Base-by-base conservation (phyloP, 2,329 filamentous ascomycete genomes). In the Aspergillus arachidicola region DNA sequence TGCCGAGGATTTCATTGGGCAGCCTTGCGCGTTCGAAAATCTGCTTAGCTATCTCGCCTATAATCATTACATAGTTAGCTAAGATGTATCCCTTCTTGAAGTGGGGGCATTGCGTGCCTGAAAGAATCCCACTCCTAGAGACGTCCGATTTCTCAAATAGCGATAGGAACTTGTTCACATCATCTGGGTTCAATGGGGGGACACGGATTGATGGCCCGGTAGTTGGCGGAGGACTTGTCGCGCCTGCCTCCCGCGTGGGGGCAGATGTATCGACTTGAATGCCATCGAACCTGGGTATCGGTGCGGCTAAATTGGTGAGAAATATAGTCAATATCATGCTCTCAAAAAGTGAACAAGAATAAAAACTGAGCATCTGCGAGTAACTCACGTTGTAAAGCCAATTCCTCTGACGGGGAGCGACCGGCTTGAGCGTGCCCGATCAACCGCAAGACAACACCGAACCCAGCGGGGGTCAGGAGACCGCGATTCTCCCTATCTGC, bases 401-500 rank as follows among this genome's bases (percentile, higher is more conserved):
- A 80, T 73, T 96, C 92, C 43, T 89, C 83, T 28, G 89, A 90
- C 6, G 94, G 94, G 72, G 93, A 88, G 77, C 91, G 88, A 72
- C 92, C 92, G 68, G 91, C 92, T 81, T 99, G 95, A 68, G 93
- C 94, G 81, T 98, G 95, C 64, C 93, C 95, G 76, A 99, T 98
- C 76, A 99, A 88, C 73, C 95, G 88, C 75, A 99, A 81, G 62
- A 96, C 95, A 76, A 97, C 87, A 65, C 94, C 92, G 81, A 99
- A 99, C 76, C 94, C 95, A 48, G 93, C 88, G 23, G 93, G 93
- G 38, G 94, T 97, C 69, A 99, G 84, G 70, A 98, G 91, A 58
- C 95, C 95, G 68, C 94, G 89, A 82, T 99, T 99, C 82, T 98
- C 94, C 69, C 88, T 93, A 82, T 99, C 95, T 70, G 95, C 94